Base-by-base conservation (phyloP, 2,329 filamentous ascomycete genomes). In the Stylonectria norvegica region DNA sequence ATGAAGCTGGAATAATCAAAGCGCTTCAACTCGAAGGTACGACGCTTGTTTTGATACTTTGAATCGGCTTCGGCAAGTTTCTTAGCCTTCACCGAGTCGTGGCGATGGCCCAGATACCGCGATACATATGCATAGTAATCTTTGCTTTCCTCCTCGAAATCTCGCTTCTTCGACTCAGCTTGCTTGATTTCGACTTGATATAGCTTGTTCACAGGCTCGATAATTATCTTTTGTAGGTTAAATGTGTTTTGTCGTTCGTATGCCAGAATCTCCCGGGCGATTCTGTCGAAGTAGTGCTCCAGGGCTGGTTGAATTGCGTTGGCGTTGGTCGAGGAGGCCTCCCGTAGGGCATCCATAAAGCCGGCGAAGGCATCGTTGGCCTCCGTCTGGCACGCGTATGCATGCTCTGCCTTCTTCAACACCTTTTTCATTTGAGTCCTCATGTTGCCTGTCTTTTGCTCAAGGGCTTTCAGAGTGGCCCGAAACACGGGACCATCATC, bases 1-100 rank as follows among this genome's bases (percentile, higher is more conserved):
- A 98, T 95, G 60, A 97, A 98, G 11, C 89, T 95, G 3, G 91
- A 97, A 63, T 98, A 98, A 65, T 98, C 94, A 58, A 98, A 98
- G 8, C 94, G 84, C 69, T 95, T 96, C 42, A 98, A 76, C 69
- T 98, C 93, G 58, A 98, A 98, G 53, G 89, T 95, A 31, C 88
- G 83, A 51, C 90, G 81, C 70, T 97, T 97, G 32, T 78, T 82
- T 63, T 97, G 91, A 60, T 97, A 98, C 61, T 98, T 98, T 20
- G 87, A 86, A 63, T 98, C 93, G 55, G 89, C 96, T 56, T 96
- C 89, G 28, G 80, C 86, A 47, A 93, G 82, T 68, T 97, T 97
- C 76, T 98, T 98, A 63, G 95, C 87, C 67, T 97, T 98, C 56
- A 95, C 74, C 6, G 91, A 94, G 65, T 98, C 93, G 61, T 94